These are phyloP conservation scores for Raddia guianensis DNA, from an alignment of 176 grass and related monocot species.

Conservation along the genomic window DNA sequence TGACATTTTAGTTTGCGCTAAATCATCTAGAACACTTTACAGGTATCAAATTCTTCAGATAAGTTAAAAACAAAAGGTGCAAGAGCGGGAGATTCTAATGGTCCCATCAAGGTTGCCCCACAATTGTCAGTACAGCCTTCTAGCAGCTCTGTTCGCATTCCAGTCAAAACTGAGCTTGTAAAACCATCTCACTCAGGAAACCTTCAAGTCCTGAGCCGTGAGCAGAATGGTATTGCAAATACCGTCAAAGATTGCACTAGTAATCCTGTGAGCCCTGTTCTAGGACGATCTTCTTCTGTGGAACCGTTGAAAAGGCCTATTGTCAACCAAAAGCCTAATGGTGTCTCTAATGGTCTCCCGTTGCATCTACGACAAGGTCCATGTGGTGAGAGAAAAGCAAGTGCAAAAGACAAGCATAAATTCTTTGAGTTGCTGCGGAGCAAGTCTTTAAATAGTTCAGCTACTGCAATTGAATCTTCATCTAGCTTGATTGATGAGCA, in stretches of 20 bases:
- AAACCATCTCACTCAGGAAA: constrained; percentile 62
- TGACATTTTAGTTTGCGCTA: constrained; percentile 33
- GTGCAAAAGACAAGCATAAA: constrained; percentile 60
- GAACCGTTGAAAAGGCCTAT: constrained; percentile 50
- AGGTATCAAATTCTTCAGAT: constrained; percentile 56
- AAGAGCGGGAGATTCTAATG: constrained; percentile 60
- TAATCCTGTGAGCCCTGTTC: constrained; percentile 53
- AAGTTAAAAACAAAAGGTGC: constrained; percentile 61
- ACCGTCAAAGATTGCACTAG: constrained; percentile 46
- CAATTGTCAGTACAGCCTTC: constrained; percentile 48
- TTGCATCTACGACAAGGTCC: constrained; percentile 44
- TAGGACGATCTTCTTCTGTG: constrained; percentile 52
- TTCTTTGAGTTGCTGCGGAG: constrained; percentile 69
- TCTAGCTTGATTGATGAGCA: constrained; percentile 48
- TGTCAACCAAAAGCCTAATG: constrained; percentile 50
- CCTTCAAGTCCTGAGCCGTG: constrained; percentile 70
- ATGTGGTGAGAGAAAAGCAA: constrained; percentile 64
- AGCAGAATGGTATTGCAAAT: constrained; percentile 62
- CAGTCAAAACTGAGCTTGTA: constrained; percentile 55
- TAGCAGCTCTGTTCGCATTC: constrained; percentile 43
- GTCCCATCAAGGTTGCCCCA: constrained; percentile 47
- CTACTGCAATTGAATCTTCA: constrained; percentile 39
- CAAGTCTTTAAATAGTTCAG: constrained; percentile 60
- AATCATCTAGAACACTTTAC: constrained; percentile 19
- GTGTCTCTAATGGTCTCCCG: constrained; percentile 38